phyloP scores from a whole-genome alignment of 495 filamentous ascomycete genomes.

The Chaetomium fimeti region DNA sequence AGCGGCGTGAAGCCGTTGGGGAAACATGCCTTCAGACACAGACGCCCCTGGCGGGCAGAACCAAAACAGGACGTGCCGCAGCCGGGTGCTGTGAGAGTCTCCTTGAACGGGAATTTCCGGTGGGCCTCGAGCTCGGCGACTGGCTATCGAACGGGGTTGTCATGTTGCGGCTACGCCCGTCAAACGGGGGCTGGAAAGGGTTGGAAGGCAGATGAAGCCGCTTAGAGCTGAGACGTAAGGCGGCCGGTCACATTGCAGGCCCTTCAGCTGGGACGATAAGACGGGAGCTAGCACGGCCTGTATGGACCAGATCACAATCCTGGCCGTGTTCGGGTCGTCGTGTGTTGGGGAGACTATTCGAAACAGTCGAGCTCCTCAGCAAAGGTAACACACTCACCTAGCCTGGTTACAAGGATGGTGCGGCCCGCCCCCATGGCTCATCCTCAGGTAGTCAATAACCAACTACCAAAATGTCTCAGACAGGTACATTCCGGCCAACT shows the following conservation, averaged over 20 bases:
- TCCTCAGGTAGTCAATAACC: not conserved
- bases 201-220: not conserved
- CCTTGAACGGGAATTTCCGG: not conserved
- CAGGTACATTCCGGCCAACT: not conserved
- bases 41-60: conserved; percentile 8
- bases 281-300: not conserved
- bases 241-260: not conserved
- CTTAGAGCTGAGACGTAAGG: not conserved
- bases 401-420: not conserved
- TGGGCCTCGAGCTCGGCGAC: not conserved
- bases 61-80: conserved; percentile 11
- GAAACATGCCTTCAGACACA: not conserved
- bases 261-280: not conserved
- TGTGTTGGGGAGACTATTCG: not conserved
- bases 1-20: not conserved
- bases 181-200: not conserved
- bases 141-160: not conserved
- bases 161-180: not conserved
- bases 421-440: conserved; percentile 6
- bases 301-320: not conserved
- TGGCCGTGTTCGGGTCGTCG: not conserved
- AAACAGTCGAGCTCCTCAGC: not conserved
- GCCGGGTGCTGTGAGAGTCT: not conserved
- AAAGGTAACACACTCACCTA: not conserved
- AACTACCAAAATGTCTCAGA: no score